Conservation (phyloP, 169 alveolate species). For the Cryptosporidium ryanae region DNA sequence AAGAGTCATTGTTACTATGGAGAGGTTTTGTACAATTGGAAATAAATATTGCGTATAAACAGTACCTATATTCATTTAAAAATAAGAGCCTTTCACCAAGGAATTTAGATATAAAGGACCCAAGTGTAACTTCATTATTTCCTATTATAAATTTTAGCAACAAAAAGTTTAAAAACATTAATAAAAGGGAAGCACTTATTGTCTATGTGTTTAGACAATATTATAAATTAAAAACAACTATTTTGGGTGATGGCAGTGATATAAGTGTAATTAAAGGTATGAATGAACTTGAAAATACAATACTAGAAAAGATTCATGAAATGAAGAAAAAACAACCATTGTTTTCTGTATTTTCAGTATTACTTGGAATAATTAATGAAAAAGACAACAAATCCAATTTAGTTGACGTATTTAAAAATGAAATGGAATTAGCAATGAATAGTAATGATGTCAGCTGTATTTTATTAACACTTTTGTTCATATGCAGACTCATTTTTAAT, state of each 20-base stretch:
- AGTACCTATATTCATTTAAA: conserved; percentile 17
- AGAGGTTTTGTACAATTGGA: conserved; percentile 57
- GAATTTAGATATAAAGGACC: neutral
- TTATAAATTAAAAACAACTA: neutral
- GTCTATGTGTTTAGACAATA: conserved; percentile 28
- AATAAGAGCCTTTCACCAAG: neutral
- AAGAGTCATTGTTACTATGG: conserved; percentile 40
- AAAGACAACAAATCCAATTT: neutral
- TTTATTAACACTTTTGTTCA: conserved; percentile 16
- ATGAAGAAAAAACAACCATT: conserved; percentile 32
- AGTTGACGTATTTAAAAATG: conserved; percentile 1
- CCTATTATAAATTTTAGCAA: conserved; percentile 24
- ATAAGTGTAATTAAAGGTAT: conserved; percentile 42
- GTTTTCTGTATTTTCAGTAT: conserved; percentile 19
- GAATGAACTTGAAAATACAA: conserved; percentile 17
- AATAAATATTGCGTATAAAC: conserved; percentile 40
- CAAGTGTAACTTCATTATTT: conserved; percentile 13
- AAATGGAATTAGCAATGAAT: neutral
- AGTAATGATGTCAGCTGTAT: neutral
- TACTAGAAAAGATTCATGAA: neutral
- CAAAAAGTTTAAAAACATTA: conserved; percentile 3
- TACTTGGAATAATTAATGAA: neutral
- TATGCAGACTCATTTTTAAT: conserved; percentile 48
- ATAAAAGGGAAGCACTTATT: conserved; percentile 31
- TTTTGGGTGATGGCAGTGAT: neutral